Evolutionary conservation across 306 rosid species (phyloP).

Genomic region (Prinsepia uniflora): DNA sequence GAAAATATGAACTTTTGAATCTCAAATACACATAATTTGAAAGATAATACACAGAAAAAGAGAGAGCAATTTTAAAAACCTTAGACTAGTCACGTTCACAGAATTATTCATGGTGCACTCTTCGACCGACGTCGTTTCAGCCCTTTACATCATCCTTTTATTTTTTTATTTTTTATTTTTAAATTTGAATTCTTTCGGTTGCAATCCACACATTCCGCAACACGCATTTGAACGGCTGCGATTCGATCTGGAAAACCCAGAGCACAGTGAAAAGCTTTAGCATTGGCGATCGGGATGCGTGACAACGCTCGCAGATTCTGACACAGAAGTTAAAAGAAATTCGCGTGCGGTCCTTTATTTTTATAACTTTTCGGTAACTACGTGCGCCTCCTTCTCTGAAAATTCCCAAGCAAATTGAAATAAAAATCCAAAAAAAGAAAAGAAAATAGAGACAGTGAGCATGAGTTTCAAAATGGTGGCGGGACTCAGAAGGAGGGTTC

Average conservation of each 20-base stretch:
- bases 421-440: neutral
- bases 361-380: neutral
- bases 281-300: slow-evolving; percentile 12
- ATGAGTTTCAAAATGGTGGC: slow-evolving; percentile 16
- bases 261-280: neutral
- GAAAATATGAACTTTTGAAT: too few species aligned
- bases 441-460: neutral
- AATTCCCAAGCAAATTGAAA: neutral
- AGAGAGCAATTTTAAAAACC: too few species aligned
- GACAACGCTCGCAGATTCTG: slow-evolving; percentile 28
- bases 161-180: too few species aligned
- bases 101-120: too few species aligned
- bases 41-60: too few species aligned
- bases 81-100: too few species aligned
- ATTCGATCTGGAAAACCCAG: slow-evolving; percentile 12
- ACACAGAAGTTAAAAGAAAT: slow-evolving; percentile 31
- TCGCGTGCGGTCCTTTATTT: slow-evolving; percentile 18
- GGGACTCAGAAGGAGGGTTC: neutral
- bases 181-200: neutral
- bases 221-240: slow-evolving; percentile 13
- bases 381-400: slow-evolving; percentile 6
- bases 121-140: too few species aligned
- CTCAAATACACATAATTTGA: too few species aligned
- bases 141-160: too few species aligned
- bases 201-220: neutral